Base-by-base conservation (phyloP, 305 asterid species). In the Solanum hybrid region DNA sequence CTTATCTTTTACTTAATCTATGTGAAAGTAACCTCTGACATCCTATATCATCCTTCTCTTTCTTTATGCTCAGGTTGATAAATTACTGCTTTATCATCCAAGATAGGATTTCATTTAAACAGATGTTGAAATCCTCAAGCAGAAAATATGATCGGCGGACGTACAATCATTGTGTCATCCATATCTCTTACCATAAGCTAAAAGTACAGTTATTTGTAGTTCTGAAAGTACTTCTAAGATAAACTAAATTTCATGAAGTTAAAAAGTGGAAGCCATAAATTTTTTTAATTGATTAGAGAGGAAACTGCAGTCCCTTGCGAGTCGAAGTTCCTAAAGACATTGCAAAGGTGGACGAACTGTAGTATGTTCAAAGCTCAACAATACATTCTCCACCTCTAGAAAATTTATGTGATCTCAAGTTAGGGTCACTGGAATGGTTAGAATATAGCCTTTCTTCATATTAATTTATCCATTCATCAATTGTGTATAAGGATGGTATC, bases 211-310 rank as follows among this genome's bases (percentile, higher is more conserved):
- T 29, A 17, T 84, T 42, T 9, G 29, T 29, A 84, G 60, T 84
- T 84, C 69, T 81, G 86, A 34, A 81, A 81, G 86, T 81, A 81
- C 69, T 38, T 40, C 20, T 84, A 84, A 84, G 86, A 84, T 51
- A 51, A 56, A 51, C 11, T 82, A 46, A 81, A 22, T 29, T 46
- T 84, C 72, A 84, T 10, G 40, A 46, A 84, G 38, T 51, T 46
- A 29, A 29, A 82, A 84, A 26, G 6, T 60, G 87, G 73, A 84
- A 17, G 31, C 29, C 5, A 3, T 46, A 29, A 27, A 6, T 31
- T 17, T 84, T 84, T 20, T 10, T 29, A 29, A 51, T 11, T 16
- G 72, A 84, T 20, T 24, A 38, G 40, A 51, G 87, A 51, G 73
- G 16, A 51, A 46, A 29, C 73, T 51, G 72, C 87, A 84, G 87